Evolutionary conservation across 805 yeast species (phyloP), one percentile per base, ranked within the genome.

Genomic region (Sugiyamaella americana): DNA sequence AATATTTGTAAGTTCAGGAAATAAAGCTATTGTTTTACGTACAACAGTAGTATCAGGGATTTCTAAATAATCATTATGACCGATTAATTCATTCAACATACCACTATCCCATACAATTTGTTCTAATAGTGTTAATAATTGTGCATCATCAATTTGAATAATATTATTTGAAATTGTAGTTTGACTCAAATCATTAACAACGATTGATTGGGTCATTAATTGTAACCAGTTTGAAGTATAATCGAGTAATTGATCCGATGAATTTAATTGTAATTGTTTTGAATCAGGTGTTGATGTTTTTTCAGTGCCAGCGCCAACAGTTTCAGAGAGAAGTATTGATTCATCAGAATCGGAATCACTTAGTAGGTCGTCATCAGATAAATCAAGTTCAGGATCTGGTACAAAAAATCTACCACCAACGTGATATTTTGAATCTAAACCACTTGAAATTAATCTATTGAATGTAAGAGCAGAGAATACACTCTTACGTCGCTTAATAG

Each of bases 331-430:
- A 13, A 8, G 11, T 8, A 13, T 13, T 5, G 10, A 5, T 6
- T 16, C 6, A 17, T 35, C 37, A 16, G 17, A 17, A 35, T 50
- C 60, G 30, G 46, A 53, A 30, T 58, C 52, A 5, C 53, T 40
- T 10, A 24, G 39, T 6, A 41, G 53, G n/a, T 47, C 55, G 13
- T 47, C 57, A 21, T 49, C 57, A 11, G 49, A 45, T 3, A 41
- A 49, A 3, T 37, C 48, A 10, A 10, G 20, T n/a, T 52, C 44
- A 11, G 59, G 48, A 40, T 54, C 47, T 5, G 63, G 53, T 11
- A 84, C 86, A 59, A 80, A 88, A 60, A 85, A 91, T 58, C 89
- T 84, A 1, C 98, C 98, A 4, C 98, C 98, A 52, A 75, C 74
- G 10, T 82, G 82, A 58, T 91, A 91, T 58, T 91, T 91, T 47